Evolutionary conservation across 495 filamentous ascomycete genomes (phyloP), one percentile per base, ranked within the genome.

Genomic region (Viridothelium virens): DNA sequence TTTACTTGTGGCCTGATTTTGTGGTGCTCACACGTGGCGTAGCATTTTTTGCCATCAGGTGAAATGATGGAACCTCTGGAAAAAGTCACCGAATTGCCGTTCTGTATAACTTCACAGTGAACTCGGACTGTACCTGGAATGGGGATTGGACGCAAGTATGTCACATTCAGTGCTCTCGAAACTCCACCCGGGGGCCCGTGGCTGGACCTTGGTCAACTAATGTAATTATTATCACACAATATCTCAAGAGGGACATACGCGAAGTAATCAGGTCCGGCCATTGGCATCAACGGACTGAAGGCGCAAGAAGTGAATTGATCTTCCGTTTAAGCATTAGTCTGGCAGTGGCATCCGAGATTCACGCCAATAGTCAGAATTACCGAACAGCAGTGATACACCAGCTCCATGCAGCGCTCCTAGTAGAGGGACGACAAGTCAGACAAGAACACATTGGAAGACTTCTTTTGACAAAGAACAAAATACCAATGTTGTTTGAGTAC

Each of bases 381-480:
- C 48, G 48, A 53, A 53, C 5, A 53, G 48, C 18, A 53, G 18
- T 14, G 48, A 9, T 14, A 53, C 48, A 25, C 11, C 48, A 53
- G 16, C 48, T 53, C 48, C 48, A 53, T 62, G 59, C 59, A 62
- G 59, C 4, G 34, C 31, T 31, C 59, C 59, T 38, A 31, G 6
- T 4, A 0, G 6, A 62, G 25, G 25, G 25, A 25, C 25, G 25
- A 25, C 25, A 25, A 37, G 36, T 62, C 31, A 14, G 18, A 25
- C 53, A 18, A 59, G 33, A 59, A 44, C 7, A 14, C 41, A 44
- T 25, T 25, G 25, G 1, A 44, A 44, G 41, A 44, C 14, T 44
- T 44, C 41, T 14, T 44, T 25, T 25, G 1, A 25, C 25, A 25
- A 1, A 46, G 41, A 25, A 5, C 5, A 14, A 53, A 9, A 5